Evolutionary conservation across 139 green algal species (phyloP).

Genomic region (Desmodesmus armatus): DNA sequence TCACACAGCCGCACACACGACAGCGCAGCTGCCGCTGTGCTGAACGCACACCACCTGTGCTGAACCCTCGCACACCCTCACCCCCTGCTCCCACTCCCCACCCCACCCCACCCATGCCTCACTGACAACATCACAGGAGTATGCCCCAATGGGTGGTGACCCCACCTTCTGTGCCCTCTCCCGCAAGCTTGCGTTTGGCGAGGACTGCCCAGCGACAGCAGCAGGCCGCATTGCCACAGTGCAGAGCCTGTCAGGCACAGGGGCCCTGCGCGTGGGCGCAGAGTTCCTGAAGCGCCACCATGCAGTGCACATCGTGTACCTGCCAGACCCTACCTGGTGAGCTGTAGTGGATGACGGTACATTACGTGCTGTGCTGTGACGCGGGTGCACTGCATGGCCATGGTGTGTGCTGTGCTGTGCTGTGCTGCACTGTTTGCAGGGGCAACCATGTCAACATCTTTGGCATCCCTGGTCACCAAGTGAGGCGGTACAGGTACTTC

Average conservation of each 20-base stretch:
- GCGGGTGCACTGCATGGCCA: not conserved
- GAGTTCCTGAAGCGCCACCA: conserved; percentile 83
- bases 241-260: conserved; percentile 83
- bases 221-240: conserved; percentile 72
- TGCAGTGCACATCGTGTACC: conserved; percentile 67
- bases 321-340: conserved; percentile 81
- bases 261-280: conserved; percentile 78
- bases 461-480: conserved; percentile 5
- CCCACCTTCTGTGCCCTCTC: conserved; percentile 77
- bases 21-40: no score
- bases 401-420: not conserved
- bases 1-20: no score
- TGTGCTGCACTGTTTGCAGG: not conserved
- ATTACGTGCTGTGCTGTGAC: not conserved
- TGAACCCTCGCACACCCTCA: no score
- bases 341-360: not conserved
- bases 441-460: conserved; percentile 39
- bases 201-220: conserved; percentile 48
- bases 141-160: conserved; percentile 66
- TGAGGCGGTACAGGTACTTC: conserved; percentile 85
- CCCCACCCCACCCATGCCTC: no score
- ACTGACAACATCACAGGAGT: no score
- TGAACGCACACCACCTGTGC: no score
- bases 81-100: not conserved
- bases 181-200: conserved; percentile 79